These are phyloP conservation scores for Lenzites betulinus DNA, from an alignment of 768 basidiomycete species.

Conservation along the genomic window DNA sequence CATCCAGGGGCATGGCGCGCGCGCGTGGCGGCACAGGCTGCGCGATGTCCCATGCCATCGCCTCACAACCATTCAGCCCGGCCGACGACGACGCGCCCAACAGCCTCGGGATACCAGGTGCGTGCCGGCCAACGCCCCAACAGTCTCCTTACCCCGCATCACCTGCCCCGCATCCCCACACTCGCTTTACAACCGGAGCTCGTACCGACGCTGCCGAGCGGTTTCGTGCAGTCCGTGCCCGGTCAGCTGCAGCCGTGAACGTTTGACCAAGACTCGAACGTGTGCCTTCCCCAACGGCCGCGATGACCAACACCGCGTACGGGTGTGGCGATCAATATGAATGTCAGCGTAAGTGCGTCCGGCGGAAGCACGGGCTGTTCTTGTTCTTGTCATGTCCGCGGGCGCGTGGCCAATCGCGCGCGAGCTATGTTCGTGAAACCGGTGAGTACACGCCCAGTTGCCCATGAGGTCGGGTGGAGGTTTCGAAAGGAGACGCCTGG, in stretches of 20 bases:
- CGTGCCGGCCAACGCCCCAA: conserved; percentile 3
- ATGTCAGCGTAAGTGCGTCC: background rate
- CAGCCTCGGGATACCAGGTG: conserved; percentile 9
- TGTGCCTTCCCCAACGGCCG: background rate
- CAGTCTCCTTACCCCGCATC: conserved; percentile 5
- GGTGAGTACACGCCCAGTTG: too few species aligned
- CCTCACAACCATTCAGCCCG: background rate
- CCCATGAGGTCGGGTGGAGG: too few species aligned
- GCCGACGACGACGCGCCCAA: background rate
- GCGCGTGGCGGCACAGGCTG: background rate
- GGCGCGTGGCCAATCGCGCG: background rate
- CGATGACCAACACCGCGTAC: too few species aligned
- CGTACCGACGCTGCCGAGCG: conserved; percentile 9
- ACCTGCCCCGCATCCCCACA: background rate
- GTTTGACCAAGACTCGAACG: conserved; percentile 9
- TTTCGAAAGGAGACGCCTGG: too few species aligned
- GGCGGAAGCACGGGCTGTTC: background rate
- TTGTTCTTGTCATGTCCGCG: background rate
- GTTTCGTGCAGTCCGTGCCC: background rate
- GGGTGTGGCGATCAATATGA: background rate
- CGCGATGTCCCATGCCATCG: background rate
- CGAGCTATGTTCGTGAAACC: background rate
- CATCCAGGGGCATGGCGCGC: background rate
- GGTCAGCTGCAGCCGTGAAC: conserved; percentile 15
- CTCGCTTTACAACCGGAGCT: conserved; percentile 1